Evolutionary conservation across 257 asterid species (phyloP), one percentile per base, ranked within the genome.

Genomic region (Nicotiana otophora): DNA sequence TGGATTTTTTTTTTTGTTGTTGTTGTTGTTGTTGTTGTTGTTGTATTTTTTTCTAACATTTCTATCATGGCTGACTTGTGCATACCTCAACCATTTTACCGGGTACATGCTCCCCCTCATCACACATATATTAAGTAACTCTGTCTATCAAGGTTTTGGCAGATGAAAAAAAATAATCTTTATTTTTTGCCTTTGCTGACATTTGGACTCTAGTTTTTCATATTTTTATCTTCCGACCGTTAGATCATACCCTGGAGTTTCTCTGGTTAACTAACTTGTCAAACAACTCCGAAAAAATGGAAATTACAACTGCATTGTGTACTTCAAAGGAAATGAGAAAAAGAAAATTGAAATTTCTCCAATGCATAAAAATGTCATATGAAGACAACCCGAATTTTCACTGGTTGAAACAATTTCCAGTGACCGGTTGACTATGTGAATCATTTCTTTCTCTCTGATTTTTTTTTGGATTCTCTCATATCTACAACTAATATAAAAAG

Each of bases 391-490:
- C 88, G 85, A 78, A 67, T 12, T 83, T 58, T 80, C 28, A 77
- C 83, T 82, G 5, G 61, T 17, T 0, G 46, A 14, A 75, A 75
- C 28, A 75, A 26, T 48, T 23, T 42, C 78, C 88, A 85, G 88
- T 86, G 89, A 85, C 83, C 85, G 94, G 97, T 93, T 85, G 96
- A 68, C 76, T 30, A 81, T 83, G 74, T 84, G 64, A 83, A 69
- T 80, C 78, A 39, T 81, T n/a, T 34, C 16, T 26, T 23, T 74
- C 16, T 75, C 46, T 75, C 42, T 2, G 15, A 46, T 51, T 51
- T 51, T 4, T 5, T 58, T 51, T 23, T 74, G 16, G 42, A 51
- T 74, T 51, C 63, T 75, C 80, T 75, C 46, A 7, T 74, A 74
- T 75, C 46, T 75, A 75, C 80, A 51, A 0, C 8, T 51, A 26